Evolutionary conservation across 129 eudicot genomes (phyloP).

Genomic region (Rutidosis leptorrhynchoides): DNA sequence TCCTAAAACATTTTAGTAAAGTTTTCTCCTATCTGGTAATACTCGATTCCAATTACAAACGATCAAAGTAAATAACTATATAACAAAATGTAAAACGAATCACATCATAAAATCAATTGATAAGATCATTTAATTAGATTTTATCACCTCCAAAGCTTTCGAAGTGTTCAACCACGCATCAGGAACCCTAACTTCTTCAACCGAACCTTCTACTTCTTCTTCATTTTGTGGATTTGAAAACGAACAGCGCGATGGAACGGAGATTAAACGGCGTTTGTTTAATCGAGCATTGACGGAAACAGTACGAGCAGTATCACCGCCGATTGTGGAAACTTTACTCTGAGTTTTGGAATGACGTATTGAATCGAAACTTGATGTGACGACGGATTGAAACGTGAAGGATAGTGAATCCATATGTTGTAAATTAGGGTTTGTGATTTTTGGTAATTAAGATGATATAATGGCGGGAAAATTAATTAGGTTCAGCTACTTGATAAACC

Average conservation of each 20-base stretch:
- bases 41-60: not conserved
- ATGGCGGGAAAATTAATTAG: conserved; percentile 46
- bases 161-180: conserved; percentile 55
- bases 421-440: conserved; percentile 18
- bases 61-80: not conserved
- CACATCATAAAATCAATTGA: not conserved
- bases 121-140: too few relatives aligned
- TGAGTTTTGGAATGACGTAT: conserved; percentile 15
- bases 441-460: not conserved
- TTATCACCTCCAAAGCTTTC: conserved; percentile 59
- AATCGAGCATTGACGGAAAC: conserved; percentile 17
- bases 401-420: conserved; percentile 31
- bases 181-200: conserved; percentile 64
- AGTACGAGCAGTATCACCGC: conserved; percentile 6
- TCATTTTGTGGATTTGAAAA: conserved; percentile 27
- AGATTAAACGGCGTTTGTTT: conserved; percentile 14
- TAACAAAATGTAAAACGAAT: not conserved
- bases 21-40: not conserved
- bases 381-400: conserved; percentile 23
- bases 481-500: not conserved
- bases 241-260: conserved; percentile 23
- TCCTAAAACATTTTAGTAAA: too few relatives aligned
- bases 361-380: conserved; percentile 20
- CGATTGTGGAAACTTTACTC: conserved; percentile 14
- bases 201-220: conserved; percentile 38